Percentiles rank a stretch among this genome's conserved stretches.
These are phyloP conservation scores for Curvularia sp. DNA, from an alignment of 2,329 filamentous ascomycete genomes.

Conservation along the genomic window DNA sequence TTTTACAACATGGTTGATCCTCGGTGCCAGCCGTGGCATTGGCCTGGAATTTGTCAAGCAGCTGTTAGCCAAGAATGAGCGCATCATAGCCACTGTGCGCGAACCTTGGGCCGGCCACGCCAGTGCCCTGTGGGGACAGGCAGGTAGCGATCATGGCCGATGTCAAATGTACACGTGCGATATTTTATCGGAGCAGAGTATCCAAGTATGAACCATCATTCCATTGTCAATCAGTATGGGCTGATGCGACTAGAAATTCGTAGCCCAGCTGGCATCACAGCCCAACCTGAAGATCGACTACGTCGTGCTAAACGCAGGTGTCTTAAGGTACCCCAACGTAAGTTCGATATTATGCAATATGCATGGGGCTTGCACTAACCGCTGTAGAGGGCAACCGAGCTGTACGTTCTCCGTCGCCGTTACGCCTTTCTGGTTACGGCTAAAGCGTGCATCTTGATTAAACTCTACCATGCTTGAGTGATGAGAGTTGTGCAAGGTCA, in stretches of 20 bases:
- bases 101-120: conserved; percentile 51
- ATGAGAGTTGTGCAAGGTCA: background rate
- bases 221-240: background rate
- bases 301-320: conserved; percentile 64
- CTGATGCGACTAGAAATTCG: conserved; percentile 50
- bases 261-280: conserved; percentile 49
- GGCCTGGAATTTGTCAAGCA: conserved; percentile 62
- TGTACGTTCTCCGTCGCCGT: conserved; percentile 49
- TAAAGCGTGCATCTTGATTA: conserved; percentile 30
- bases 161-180: conserved; percentile 61
- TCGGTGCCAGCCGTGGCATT: conserved; percentile 58
- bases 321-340: conserved; percentile 64
- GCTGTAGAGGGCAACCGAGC: conserved; percentile 58
- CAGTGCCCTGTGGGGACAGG: conserved; percentile 51
- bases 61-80: conserved; percentile 55
- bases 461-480: conserved; percentile 13
- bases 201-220: conserved; percentile 46
- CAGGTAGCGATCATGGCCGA: conserved; percentile 54
- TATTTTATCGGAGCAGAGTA: conserved; percentile 60
- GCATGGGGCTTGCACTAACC: conserved; percentile 36
- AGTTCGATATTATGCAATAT: conserved; percentile 29
- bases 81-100: conserved; percentile 61
- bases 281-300: conserved; percentile 59
- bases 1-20: conserved; percentile 55
- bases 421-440: conserved; percentile 27